Conservation (phyloP, 108 stramenopile species). For the Stephanodiscus triporus region DNA sequence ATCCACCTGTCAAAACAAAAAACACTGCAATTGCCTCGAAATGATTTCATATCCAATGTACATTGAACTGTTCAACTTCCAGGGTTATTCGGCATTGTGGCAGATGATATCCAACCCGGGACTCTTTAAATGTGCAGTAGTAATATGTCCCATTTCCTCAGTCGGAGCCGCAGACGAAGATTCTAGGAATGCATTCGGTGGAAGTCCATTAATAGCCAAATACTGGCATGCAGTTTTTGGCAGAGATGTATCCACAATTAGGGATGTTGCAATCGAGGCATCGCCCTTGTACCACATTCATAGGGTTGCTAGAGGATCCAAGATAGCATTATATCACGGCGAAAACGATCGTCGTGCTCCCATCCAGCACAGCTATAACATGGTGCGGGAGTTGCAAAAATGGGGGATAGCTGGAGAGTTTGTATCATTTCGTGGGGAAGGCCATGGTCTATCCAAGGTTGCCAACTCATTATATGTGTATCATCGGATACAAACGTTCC, state of each 20-base stretch:
- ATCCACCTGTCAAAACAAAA: no score
- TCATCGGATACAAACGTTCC: constrained; percentile 17
- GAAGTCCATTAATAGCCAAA: constrained; percentile 25
- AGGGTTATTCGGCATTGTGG: constrained; percentile 26
- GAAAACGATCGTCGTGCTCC: constrained; percentile 28
- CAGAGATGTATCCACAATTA: constrained; percentile 11
- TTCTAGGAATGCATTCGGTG: constrained; percentile 14
- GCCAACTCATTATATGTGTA: constrained; percentile 20
- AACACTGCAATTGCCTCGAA: no score
- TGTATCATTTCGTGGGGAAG: constrained; percentile 30
- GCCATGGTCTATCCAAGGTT: constrained; percentile 26
- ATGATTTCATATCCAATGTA: no score
- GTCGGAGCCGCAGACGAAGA: constrained; percentile 24
- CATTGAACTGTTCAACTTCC: no score
- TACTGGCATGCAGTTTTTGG: constrained; percentile 19
- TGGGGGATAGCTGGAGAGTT: constrained; percentile 23
- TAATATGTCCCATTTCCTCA: constrained; percentile 18
- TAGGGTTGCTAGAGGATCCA: constrained; percentile 3
- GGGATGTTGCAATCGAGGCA: constrained; percentile 17
- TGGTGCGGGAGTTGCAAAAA: constrained; percentile 7
- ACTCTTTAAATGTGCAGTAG: constrained; percentile 23
- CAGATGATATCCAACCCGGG: constrained; percentile 17
- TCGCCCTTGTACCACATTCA: constrained; percentile 24
- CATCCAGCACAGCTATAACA: constrained; percentile 13
- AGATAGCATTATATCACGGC: constrained; percentile 22